phyloP scores from a whole-genome alignment of 208 protist species.

The Crithidia fasciculata region DNA sequence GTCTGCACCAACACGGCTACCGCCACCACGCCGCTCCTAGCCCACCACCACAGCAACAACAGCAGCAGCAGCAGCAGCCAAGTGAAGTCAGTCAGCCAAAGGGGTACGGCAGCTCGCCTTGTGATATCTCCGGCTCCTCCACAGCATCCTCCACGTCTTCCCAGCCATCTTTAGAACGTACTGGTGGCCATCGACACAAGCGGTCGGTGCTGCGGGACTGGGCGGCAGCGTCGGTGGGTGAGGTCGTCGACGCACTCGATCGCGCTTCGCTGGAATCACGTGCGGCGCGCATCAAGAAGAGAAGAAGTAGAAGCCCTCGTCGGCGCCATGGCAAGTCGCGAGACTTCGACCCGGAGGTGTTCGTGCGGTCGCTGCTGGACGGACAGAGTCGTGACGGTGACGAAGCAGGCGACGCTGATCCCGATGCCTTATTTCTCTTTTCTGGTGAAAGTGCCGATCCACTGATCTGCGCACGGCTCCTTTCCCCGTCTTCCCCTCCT shows the following conservation, averaged over 20 bases:
- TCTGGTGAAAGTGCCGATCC: too few species aligned
- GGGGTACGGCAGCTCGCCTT: slow-evolving; percentile 22
- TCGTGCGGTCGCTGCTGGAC: slow-evolving; percentile 26
- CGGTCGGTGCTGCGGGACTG: not conserved
- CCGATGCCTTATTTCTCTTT: not conserved
- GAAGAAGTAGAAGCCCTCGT: too few species aligned
- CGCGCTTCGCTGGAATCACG: not conserved
- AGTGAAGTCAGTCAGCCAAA: not conserved
- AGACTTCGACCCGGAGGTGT: slow-evolving; percentile 18
- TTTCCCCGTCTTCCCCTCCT: not conserved
- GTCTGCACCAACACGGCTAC: slow-evolving; percentile 2
- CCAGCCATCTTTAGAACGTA: not conserved
- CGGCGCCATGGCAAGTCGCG: not conserved
- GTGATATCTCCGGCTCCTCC: slow-evolving; percentile 16
- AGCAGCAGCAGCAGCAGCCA: not conserved
- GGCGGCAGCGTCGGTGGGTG: slow-evolving; percentile 17
- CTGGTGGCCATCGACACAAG: not conserved
- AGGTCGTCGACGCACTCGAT: slow-evolving; percentile 29
- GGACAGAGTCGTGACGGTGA: not conserved
- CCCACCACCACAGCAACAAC: not conserved
- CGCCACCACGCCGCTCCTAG: not conserved
- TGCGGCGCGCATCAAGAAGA: too few species aligned
- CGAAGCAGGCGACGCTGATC: not conserved
- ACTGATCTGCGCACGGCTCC: not conserved
- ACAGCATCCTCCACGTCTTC: slow-evolving; percentile 10